Evolutionary conservation across 495 filamentous ascomycete species (phyloP), one percentile per base, ranked within the genome.

Genomic region (Penicillium waksmanii): DNA sequence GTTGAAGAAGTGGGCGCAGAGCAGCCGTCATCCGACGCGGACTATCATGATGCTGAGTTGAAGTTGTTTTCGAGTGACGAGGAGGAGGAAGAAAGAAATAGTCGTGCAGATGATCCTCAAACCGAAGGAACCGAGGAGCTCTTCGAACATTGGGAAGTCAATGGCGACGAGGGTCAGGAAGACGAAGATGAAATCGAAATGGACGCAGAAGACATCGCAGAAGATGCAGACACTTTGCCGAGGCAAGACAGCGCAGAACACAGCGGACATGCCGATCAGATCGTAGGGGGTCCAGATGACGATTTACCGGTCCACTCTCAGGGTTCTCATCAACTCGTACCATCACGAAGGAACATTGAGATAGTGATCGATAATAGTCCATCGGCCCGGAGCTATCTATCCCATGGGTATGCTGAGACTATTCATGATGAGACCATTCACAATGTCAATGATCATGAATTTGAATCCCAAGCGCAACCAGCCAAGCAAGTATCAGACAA

Each of bases 371-470:
- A 48, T 5, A 25, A 23, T 25, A 48, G 11, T 48, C 27, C 27
- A 31, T 31, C 27, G 27, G 11, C 23, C 18, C 42, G n/a, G 17
- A 48, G 46, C 15, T 48, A 10, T 27, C 18, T 48, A n/a, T 48
- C 46, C 3, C 46, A 48, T 27, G 46, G 46, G 19, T 48, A 12
- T 19, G 46, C 46, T 25, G 46, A 48, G 21, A 48, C 46, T 9
- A 48, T 48, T 27, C 11, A 11, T 27, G 23, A 27, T 19, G 18
- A 31, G 27, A 31, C 27, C 8, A 31, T 31, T 31, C 27, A 11
- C 11, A 1, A 27, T 19, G 18, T 5, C 21, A 18, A 48, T n/a
- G 11, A 48, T 27, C 46, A 19, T 21, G 42, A 44, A 1, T 9
- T 19, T 9, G 42, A 18, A 19, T n/a, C 15, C 17, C 42, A 19